Base-by-base conservation (phyloP, 768 basidiomycete genomes). In the Amanita exitialis region DNA sequence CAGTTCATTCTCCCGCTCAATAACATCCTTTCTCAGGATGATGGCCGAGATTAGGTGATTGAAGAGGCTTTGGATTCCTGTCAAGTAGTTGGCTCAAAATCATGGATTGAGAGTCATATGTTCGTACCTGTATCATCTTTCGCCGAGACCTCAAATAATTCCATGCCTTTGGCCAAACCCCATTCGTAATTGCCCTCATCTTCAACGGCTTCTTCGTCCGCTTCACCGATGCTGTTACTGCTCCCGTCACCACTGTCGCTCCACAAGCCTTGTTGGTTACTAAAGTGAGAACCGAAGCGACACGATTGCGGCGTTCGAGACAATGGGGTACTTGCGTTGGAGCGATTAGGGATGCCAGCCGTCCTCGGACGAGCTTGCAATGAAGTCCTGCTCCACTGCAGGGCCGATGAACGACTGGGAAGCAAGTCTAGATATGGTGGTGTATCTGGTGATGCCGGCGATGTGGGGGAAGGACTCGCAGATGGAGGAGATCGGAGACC, bases 131-230 rank as follows among this genome's bases (percentile, higher is more conserved):
- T 61, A 61, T 89, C 86, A 59, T 93, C 90, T 66, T 93, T 93
- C 48, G 93, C 86, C 39, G 90, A 93, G 16, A 95, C 90, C 62
- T 95, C 90, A 56, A 88, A 90, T 15, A 94, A 75, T 60, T 87
- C 86, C 82, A 93, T 90, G 54, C 82, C 86, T 62, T 85, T 86
- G 61, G 75, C 80, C 35, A 86, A 72, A 4, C 87, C 86, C 84
- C 86, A 89, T 61, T 86, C 85, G 36, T 69, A 69, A 30, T 78
- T 73, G 7, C 61, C 66, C 3, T 63, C 64, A 6, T 69, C 68
- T 16, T 76, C 77, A 4, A 70, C 64, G 12, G 69, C 73, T 34
- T 84, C 76, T 46, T 79, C 79, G 16, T 87, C 82, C 38, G 79
- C 79, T 63, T 82, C 84, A 42, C 78, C 74, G 47, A 80, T 69